Conservation (phyloP, 768 basidiomycete species). For the Boletus huronensis region DNA sequence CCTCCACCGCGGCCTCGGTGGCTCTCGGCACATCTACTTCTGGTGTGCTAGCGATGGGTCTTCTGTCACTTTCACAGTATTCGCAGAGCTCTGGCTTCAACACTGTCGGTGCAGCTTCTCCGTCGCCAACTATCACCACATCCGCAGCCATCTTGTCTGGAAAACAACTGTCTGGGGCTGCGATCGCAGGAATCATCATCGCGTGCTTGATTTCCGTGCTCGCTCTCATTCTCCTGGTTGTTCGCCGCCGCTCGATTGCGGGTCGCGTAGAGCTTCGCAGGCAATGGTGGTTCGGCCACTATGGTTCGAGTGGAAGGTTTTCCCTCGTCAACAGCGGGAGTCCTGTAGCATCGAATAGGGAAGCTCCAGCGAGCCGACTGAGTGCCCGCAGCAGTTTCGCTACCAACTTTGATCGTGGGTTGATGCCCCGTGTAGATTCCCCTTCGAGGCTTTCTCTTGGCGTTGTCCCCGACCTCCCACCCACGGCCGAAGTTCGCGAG, state of each 20-base stretch:
- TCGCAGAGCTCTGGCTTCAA: conserved; percentile 5
- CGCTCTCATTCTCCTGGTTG: conserved; percentile 36
- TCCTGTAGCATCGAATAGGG: conserved; percentile 12
- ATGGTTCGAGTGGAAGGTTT: conserved; percentile 1
- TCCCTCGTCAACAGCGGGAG: conserved; percentile 9
- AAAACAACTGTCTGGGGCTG: conserved; percentile 39
- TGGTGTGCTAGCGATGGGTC: background rate
- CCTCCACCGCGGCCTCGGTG: background rate
- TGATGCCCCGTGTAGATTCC: conserved; percentile 23
- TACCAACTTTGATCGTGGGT: conserved; percentile 52
- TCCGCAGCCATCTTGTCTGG: conserved; percentile 12
- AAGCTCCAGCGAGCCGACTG: conserved; percentile 20
- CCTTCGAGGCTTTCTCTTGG: conserved; percentile 6
- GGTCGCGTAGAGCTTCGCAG: conserved; percentile 42
- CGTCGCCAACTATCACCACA: conserved; percentile 12
- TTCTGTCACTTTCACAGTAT: conserved; percentile 4
- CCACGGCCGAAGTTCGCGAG: conserved; percentile 54
- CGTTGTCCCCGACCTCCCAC: conserved; percentile 42
- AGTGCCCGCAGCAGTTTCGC: conserved; percentile 60
- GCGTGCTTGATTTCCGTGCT: conserved; percentile 32
- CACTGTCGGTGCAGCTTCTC: conserved; percentile 10
- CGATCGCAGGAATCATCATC: conserved; percentile 45
- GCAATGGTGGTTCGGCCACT: conserved; percentile 44
- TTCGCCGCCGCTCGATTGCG: conserved; percentile 45
- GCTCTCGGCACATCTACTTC: background rate